Evolutionary conservation across 306 rosid species (phyloP), one percentile per base, ranked within the genome.

Genomic region (Lagenaria siceraria): DNA sequence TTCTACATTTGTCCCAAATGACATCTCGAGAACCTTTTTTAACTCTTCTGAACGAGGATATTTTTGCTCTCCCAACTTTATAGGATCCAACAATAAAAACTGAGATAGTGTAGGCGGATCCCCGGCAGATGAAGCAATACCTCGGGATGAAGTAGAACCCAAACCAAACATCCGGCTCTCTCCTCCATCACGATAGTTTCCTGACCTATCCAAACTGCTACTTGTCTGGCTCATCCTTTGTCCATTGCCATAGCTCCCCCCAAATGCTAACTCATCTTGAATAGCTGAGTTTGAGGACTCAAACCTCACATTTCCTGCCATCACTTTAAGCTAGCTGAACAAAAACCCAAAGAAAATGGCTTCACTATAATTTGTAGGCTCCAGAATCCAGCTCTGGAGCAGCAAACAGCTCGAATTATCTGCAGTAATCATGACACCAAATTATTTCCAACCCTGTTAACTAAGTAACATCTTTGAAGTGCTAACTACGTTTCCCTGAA

Each of bases 241-340:
- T 80, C 86, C 90, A 87, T 78, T 88, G 48, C 81, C 72, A 72
- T 81, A 77, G 80, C 83, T 80, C 77, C 89, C 93, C 22, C 80
- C 55, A 76, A 83, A 89, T 65, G 84, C 66, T 81, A 76, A 74
- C 58, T 88, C 86, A 76, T 88, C 93, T 12, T 84, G 81, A 78
- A 85, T 84, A 75, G 89, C 87, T 13, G 92, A 85, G 68, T 83
- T 82, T 25, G 75, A 42, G 3, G 78, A 74, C 80, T 86, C 93
- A 81, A 88, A 91, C 81, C 88, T 93, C 80, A 73, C 82, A 80
- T 83, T 86, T 74, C 87, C 91, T 40, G 87, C 96, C 97, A 93
- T 93, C 77, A 63, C 78, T 84, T 81, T 86, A 29, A 38, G 78
- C 61, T 82, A 77, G 78, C 59, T 78, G 79, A 85, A 83, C 83